These are phyloP conservation scores for Flammula alnicola DNA, from an alignment of 1,284 basidiomycete genomes.

Conservation along the genomic window DNA sequence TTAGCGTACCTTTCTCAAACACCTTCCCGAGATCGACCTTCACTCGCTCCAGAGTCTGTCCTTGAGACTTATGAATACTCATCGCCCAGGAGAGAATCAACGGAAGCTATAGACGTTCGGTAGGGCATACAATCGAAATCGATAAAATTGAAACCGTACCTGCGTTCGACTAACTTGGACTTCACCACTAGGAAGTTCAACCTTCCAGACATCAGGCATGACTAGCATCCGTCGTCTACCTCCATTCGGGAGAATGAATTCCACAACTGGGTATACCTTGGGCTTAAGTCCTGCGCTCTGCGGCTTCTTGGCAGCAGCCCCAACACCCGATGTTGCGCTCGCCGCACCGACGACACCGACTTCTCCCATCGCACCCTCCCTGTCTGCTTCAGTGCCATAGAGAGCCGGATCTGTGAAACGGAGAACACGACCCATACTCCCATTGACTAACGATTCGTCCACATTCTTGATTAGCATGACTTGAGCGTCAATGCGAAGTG, in stretches of 20 bases:
- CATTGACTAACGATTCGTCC: constrained; percentile 80
- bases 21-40: constrained; percentile 81
- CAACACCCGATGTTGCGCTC: constrained; percentile 24
- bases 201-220: constrained; percentile 81
- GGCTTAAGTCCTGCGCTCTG: constrained; percentile 1
- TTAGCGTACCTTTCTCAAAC: constrained; percentile 83
- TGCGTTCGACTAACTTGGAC: constrained; percentile 76
- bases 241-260: constrained; percentile 73
- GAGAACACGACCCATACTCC: constrained; percentile 84
- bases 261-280: constrained; percentile 71
- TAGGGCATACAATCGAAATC: constrained; percentile 4
- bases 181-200: constrained; percentile 84
- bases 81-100: constrained; percentile 92
- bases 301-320: constrained; percentile 28
- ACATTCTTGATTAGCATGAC: constrained; percentile 83
- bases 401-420: constrained; percentile 61
- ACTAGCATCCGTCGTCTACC: constrained; percentile 62
- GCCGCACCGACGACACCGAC: constrained; percentile 27
- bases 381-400: constrained; percentile 45
- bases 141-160: constrained; percentile 45
- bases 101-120: constrained; percentile 56
- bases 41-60: constrained; percentile 86
- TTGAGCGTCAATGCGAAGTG: constrained; percentile 67
- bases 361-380: constrained; percentile 31
- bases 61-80: constrained; percentile 95